These are phyloP conservation scores for Macrophomina pseudophaseolina DNA, from an alignment of 2,329 filamentous ascomycete species.

Conservation along the genomic window DNA sequence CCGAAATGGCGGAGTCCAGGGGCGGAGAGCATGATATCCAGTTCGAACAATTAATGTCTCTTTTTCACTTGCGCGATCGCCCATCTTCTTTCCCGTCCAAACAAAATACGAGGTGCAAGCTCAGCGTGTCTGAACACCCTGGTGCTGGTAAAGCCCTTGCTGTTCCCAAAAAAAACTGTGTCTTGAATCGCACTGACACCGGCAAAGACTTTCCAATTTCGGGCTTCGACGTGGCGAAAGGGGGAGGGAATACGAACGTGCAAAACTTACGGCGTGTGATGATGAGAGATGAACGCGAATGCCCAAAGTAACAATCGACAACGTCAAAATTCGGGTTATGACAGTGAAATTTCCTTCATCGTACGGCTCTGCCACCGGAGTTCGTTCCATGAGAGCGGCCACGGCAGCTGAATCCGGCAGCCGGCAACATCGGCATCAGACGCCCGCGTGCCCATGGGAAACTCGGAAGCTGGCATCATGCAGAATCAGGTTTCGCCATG, in stretches of 20 bases:
- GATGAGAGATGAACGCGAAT: neutral
- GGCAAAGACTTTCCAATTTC: slow-evolving; percentile 2
- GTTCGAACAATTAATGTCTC: neutral
- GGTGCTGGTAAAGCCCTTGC: neutral
- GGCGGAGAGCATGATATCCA: neutral
- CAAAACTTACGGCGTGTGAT: neutral
- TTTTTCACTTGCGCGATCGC: neutral
- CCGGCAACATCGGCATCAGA: neutral
- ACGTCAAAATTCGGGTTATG: neutral
- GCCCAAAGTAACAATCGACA: neutral
- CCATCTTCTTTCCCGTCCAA: no score
- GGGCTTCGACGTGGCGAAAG: neutral
- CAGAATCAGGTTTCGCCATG: neutral
- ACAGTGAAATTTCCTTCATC: neutral
- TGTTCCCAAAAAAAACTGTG: neutral
- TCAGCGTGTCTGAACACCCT: neutral
- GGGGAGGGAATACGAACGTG: neutral
- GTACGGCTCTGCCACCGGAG: neutral
- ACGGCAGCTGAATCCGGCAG: neutral
- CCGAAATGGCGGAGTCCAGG: neutral
- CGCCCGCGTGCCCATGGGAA: neutral
- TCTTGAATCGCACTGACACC: neutral
- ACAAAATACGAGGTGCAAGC: neutral
- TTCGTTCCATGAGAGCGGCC: neutral
- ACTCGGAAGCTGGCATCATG: neutral